Percentiles rank a stretch among this genome's conserved stretches.
phyloP scores from a whole-genome alignment of 306 rosid species.

The Heteromeles arbutifolia region DNA sequence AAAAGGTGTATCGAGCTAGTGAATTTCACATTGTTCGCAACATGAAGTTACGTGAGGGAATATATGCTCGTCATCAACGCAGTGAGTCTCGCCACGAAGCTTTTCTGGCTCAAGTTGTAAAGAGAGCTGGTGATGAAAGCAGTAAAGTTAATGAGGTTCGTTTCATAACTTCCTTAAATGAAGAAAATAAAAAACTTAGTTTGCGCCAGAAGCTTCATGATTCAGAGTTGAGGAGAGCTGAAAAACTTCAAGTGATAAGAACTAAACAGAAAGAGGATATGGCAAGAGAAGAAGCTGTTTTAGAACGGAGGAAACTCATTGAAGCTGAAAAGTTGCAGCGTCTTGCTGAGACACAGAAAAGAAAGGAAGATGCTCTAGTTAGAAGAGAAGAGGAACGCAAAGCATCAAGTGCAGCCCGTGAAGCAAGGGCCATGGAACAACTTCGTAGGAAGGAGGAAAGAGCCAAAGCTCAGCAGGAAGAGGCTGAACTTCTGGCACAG shows the following conservation, averaged over 20 bases:
- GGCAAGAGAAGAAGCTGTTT: conserved; percentile 98
- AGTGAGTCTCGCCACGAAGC: conserved; percentile 98
- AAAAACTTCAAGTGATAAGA: conserved; percentile 88
- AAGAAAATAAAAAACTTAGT: conserved; percentile 82
- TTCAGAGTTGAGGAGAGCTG: conserved; percentile 98
- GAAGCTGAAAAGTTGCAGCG: conserved; percentile 99
- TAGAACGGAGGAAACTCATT: conserved; percentile 84
- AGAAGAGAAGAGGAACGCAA: conserved; percentile 98
- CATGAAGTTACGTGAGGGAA: conserved; percentile 89
- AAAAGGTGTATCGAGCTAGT: conserved; percentile 77
- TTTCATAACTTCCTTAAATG: conserved; percentile 89
- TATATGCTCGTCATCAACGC: conserved; percentile 96
- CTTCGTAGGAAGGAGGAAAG: conserved; percentile 96
- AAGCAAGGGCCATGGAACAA: conserved; percentile 89
- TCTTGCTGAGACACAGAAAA: conserved; percentile 91
- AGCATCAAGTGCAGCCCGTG: conserved; percentile 98
- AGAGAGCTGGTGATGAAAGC: conserved; percentile 99
- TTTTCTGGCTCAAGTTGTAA: conserved; percentile 89
- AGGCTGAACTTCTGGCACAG: conserved; percentile 97
- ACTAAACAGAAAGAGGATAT: conserved; percentile 93
- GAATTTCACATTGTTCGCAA: conserved; percentile 94
- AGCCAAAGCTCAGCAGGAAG: conserved; percentile 98
- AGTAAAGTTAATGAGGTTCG: conserved; percentile 98
- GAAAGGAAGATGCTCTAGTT: conserved; percentile 92
- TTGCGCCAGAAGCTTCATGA: conserved; percentile 93